These are phyloP conservation scores for Nakazawaea anatomiae DNA, from an alignment of 805 yeast species.

Conservation along the genomic window DNA sequence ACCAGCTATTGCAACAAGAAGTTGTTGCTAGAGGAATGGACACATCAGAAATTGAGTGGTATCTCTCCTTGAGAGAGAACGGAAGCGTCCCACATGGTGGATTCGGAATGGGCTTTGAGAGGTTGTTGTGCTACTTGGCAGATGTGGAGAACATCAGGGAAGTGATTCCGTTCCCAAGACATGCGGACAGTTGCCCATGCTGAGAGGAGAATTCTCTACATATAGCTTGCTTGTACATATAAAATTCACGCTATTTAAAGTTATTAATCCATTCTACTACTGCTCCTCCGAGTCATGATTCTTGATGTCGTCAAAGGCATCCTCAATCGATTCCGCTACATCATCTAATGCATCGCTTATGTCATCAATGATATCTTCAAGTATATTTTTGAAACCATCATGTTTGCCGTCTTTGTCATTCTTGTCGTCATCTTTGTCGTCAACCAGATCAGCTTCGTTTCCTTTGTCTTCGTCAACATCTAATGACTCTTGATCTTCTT, in stretches of 20 bases:
- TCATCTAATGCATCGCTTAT: slow-evolving; percentile 11
- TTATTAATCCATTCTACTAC: too few relatives aligned
- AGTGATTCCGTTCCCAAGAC: slow-evolving; percentile 81
- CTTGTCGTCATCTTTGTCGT: slow-evolving; percentile 10
- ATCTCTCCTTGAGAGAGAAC: slow-evolving; percentile 60
- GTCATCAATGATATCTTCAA: slow-evolving; percentile 10
- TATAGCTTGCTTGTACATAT: slow-evolving; percentile 5
- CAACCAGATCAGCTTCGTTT: slow-evolving; percentile 8
- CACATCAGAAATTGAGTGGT: slow-evolving; percentile 67
- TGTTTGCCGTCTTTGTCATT: background rate
- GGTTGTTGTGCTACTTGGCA: slow-evolving; percentile 68
- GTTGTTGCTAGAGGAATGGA: slow-evolving; percentile 55
- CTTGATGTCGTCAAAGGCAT: slow-evolving; percentile 3
- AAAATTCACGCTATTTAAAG: background rate
- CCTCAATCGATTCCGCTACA: slow-evolving; percentile 8
- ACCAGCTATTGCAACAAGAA: slow-evolving; percentile 38
- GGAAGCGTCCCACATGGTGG: slow-evolving; percentile 96
- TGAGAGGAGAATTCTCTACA: slow-evolving; percentile 16
- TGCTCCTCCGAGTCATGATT: background rate
- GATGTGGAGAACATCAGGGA: slow-evolving; percentile 81
- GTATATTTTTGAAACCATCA: slow-evolving; percentile 2
- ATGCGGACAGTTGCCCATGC: slow-evolving; percentile 48
- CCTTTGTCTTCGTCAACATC: slow-evolving; percentile 15
- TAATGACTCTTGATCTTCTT: slow-evolving; percentile 6
- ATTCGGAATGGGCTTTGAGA: slow-evolving; percentile 91